A percentile compares a stretch with the other conserved stretches of the same genome.
Conservation (phyloP, 2,329 filamentous ascomycete genomes). For the Juglanconis juglandina region DNA sequence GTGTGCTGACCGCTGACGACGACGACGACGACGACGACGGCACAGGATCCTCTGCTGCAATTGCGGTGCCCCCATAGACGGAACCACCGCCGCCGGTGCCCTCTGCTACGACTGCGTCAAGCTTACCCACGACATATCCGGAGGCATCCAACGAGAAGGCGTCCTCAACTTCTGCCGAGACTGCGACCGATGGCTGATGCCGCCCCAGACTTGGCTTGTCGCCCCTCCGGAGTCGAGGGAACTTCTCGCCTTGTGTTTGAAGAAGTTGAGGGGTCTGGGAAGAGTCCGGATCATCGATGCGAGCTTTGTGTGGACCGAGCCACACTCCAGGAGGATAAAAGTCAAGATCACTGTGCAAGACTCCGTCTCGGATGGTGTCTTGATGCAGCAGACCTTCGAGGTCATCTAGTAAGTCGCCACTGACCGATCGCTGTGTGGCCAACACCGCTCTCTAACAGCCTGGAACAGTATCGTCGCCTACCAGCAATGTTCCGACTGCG, state of each 20-base stretch:
- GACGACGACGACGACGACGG: neutral
- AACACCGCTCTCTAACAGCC: neutral
- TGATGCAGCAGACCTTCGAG: constrained; percentile 91
- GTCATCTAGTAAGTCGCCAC: constrained; percentile 62
- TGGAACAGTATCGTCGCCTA: constrained; percentile 65
- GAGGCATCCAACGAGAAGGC: constrained; percentile 86
- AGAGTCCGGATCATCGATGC: constrained; percentile 95
- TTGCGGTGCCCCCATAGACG: constrained; percentile 93
- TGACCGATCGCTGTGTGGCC: neutral
- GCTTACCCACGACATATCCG: constrained; percentile 86
- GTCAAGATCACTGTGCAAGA: constrained; percentile 93
- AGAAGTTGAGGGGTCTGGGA: constrained; percentile 78
- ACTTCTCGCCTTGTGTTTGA: constrained; percentile 84
- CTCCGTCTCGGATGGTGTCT: constrained; percentile 57
- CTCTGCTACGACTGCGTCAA: constrained; percentile 97
- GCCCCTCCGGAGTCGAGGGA: constrained; percentile 86
- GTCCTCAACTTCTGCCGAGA: constrained; percentile 88
- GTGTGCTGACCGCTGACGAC: neutral
- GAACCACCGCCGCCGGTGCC: constrained; percentile 78
- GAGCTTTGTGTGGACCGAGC: constrained; percentile 96
- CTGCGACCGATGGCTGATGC: constrained; percentile 90
- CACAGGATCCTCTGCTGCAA: constrained; percentile 92
- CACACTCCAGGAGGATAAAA: constrained; percentile 86
- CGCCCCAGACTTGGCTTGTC: constrained; percentile 80
- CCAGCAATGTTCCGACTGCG: constrained; percentile 92